A percentile compares a stretch with the other conserved stretches of the same genome.
Conservation (phyloP, 768 basidiomycete genomes). For the Cyclocybe cylindracea region DNA sequence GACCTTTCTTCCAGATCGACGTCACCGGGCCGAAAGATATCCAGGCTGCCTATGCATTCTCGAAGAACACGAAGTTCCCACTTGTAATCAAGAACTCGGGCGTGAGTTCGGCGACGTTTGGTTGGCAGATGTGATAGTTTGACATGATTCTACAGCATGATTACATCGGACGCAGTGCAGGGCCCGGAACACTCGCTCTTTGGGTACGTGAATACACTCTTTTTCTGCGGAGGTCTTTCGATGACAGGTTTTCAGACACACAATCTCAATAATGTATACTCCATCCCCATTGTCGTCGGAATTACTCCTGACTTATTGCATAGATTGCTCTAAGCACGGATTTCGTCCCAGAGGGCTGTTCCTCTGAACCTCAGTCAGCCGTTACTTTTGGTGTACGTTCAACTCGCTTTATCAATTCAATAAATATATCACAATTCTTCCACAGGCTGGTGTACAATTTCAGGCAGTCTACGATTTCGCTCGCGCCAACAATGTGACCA, state of each 20-base stretch:
- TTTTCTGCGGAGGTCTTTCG: too few species aligned
- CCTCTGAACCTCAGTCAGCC: slow-evolving; percentile 8
- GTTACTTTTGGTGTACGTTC: slow-evolving; percentile 22
- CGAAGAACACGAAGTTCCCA: slow-evolving; percentile 19
- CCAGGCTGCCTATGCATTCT: slow-evolving; percentile 22
- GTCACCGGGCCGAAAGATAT: slow-evolving; percentile 23
- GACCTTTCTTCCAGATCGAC: slow-evolving; percentile 26
- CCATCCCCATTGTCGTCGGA: background rate
- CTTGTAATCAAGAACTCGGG: slow-evolving; percentile 24
- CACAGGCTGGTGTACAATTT: slow-evolving; percentile 18
- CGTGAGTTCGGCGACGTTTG: slow-evolving; percentile 6
- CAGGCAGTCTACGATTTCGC: slow-evolving; percentile 13
- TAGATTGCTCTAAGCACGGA: slow-evolving; percentile 18
- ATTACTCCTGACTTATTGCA: too few species aligned
- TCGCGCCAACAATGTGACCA: slow-evolving; percentile 13
- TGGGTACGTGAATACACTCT: slow-evolving; percentile 4
- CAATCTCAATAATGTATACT: slow-evolving; percentile 15
- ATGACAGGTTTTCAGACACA: slow-evolving; percentile 9
- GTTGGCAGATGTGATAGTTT: background rate
- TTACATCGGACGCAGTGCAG: slow-evolving; percentile 12
- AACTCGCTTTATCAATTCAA: background rate
- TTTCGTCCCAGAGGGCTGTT: slow-evolving; percentile 20
- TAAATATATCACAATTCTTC: too few species aligned
- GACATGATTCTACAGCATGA: slow-evolving; percentile 6
- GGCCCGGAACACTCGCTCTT: slow-evolving; percentile 11